Base-by-base conservation (phyloP, 306 rosid species). In the Boehmeria nivea region DNA sequence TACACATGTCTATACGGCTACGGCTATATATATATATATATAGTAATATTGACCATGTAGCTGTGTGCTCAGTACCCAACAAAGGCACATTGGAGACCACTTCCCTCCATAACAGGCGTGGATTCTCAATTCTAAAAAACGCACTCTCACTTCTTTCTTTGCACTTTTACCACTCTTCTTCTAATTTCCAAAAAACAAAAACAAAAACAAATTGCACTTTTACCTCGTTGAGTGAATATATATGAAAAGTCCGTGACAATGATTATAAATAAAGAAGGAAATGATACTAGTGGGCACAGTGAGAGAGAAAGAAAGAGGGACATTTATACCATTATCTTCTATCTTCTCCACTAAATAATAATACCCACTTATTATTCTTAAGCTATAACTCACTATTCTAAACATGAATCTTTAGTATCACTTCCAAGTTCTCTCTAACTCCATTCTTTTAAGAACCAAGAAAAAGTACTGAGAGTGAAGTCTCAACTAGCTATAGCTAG, bases 81-180 rank as follows among this genome's bases (percentile, higher is more conserved):
- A 33, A 54, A 67, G 52, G 28, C 54, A 66, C 67, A 42, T 37
- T 36, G 72, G 63, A 68, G 76, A 64, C 88, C 73, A 51, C 17
- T 72, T 80, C 26, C 77, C 86, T 82, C 83, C 88, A 72, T 51
- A 74, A 23, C 78, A 75, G 83, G 40, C 51, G 42, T 84, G 59
- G 38, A 78, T 76, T 75, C 91, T 74, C 71, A 36, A 8, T 60
- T 59, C 61, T 0, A 27, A 8, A 20, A 15, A 11, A 2, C 50
- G 10, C 13, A 19, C 38, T 67, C 76, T 33, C 48, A 15, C 14
- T 46, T 13, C 2, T 20, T 22, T 21, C 53, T n/a, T 31, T 16
- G 4, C 6, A 25, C 45, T 31, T 31, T 31, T 31, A 31, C 36
- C 6, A 8, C 36, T 26, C 25, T 4, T 36, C 43, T 64, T 57